These are phyloP conservation scores for Kazachstania bromeliacearum DNA, from an alignment of 805 yeast species.

Conservation along the genomic window DNA sequence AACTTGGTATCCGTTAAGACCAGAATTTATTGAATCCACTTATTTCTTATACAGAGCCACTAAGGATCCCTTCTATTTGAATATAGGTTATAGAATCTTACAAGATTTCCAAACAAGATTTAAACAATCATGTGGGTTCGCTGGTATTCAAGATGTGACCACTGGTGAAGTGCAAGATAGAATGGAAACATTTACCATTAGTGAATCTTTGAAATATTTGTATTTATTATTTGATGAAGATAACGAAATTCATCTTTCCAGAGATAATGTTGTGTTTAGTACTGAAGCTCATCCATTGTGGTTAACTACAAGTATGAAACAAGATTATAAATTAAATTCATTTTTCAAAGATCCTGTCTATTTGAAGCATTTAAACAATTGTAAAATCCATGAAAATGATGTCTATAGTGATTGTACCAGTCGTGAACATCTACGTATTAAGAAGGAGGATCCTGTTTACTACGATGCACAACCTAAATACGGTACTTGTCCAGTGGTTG, in stretches of 20 bases:
- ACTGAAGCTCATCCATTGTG: slow-evolving; percentile 93
- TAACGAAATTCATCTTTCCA: slow-evolving; percentile 42
- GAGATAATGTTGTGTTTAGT: slow-evolving; percentile 45
- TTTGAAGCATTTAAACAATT: slow-evolving; percentile 10
- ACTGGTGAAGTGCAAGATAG: slow-evolving; percentile 59
- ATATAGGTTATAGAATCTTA: slow-evolving; percentile 61
- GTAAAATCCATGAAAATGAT: slow-evolving; percentile 1
- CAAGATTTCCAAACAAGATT: slow-evolving; percentile 44
- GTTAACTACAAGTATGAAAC: slow-evolving; percentile 37
- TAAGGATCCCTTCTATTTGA: slow-evolving; percentile 70
- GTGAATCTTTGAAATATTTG: slow-evolving; percentile 80
- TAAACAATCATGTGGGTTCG: slow-evolving; percentile 66
- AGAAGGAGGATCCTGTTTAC: neutral
- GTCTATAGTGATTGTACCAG: too few species aligned
- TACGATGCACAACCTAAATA: neutral
- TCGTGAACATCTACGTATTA: neutral
- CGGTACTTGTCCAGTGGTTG: slow-evolving; percentile 1
- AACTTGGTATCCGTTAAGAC: slow-evolving; percentile 90
- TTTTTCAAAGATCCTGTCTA: slow-evolving; percentile 15
- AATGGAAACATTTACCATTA: slow-evolving; percentile 85
- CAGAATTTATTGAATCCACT: slow-evolving; percentile 85
- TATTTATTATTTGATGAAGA: slow-evolving; percentile 68
- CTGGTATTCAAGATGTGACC: slow-evolving; percentile 62
- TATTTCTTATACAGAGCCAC: slow-evolving; percentile 79
- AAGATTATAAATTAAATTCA: slow-evolving; percentile 19